phyloP scores from a whole-genome alignment of 441 rosid genomes.

The Croton setiger region DNA sequence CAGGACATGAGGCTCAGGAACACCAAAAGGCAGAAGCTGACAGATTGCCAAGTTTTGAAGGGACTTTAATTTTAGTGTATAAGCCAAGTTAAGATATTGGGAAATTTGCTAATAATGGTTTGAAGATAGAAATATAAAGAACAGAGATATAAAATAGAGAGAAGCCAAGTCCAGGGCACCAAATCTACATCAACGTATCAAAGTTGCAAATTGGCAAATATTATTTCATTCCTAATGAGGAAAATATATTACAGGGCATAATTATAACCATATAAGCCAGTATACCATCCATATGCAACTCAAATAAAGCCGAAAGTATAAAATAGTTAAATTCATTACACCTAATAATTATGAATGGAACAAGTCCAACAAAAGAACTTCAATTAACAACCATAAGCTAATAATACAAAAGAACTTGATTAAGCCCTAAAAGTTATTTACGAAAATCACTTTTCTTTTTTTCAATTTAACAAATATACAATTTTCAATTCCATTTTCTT shows the following conservation, averaged over 20 bases:
- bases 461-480: background rate
- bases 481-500: background rate
- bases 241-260: background rate
- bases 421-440: background rate
- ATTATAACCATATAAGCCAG: constrained; percentile 4
- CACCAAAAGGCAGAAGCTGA: background rate
- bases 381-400: background rate
- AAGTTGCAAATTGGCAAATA: background rate
- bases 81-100: background rate
- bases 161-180: background rate
- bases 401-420: background rate
- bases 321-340: background rate
- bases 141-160: background rate
- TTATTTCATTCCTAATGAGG: background rate
- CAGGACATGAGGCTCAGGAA: background rate
- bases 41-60: background rate
- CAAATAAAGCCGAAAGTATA: constrained; percentile 1
- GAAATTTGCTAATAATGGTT: background rate
- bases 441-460: too few species aligned
- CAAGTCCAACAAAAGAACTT: background rate
- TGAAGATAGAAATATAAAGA: background rate
- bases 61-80: background rate
- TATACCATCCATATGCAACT: too few species aligned
- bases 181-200: background rate
- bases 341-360: background rate